Evolutionary conservation across 1,139 yeast genomes (phyloP).

Genomic region (Geotrichum restrictum): DNA sequence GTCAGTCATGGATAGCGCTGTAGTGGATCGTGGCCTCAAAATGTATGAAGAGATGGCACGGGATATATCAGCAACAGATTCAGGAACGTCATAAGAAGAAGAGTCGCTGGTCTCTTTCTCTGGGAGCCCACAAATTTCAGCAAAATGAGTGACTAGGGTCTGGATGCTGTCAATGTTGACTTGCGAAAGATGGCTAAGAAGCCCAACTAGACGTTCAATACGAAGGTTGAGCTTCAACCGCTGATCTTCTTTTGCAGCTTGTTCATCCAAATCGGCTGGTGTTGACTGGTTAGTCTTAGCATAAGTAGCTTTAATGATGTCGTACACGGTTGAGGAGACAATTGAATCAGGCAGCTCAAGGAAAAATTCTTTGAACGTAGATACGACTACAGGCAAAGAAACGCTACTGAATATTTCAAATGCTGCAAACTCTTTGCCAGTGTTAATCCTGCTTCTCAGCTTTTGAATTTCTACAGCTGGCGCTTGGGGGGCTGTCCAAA

Average conservation of each 20-base stretch:
- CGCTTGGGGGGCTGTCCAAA: conserved; percentile 45
- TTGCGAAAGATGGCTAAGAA: conserved; percentile 24
- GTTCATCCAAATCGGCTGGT: conserved; percentile 9
- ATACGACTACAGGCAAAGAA: conserved; percentile 59
- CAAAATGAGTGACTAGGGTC: conserved; percentile 21
- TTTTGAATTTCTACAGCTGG: conserved; percentile 62
- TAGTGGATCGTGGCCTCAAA: conserved; percentile 37
- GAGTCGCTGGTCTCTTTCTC: neutral
- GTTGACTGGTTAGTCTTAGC: conserved; percentile 37
- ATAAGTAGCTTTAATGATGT: conserved; percentile 62
- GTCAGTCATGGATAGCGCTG: conserved; percentile 34
- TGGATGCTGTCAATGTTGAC: conserved; percentile 23
- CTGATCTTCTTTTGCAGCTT: conserved; percentile 6
- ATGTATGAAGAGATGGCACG: conserved; percentile 32
- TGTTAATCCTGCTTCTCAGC: conserved; percentile 57
- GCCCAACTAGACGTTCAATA: conserved; percentile 21
- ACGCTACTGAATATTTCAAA: conserved; percentile 30
- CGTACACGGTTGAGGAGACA: conserved; percentile 63
- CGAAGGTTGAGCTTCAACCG: conserved; percentile 3
- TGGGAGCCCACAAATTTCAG: conserved; percentile 20
- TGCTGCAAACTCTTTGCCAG: conserved; percentile 41
- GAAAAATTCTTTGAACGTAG: conserved; percentile 65
- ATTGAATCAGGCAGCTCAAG: conserved; percentile 81
- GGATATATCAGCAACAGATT: conserved; percentile 19
- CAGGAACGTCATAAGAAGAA: conserved; percentile 3